Evolutionary conservation across 108 stramenopile genomes (phyloP), one percentile per base, ranked within the genome.

Genomic region (Fragilariopsis cylindrus): DNA sequence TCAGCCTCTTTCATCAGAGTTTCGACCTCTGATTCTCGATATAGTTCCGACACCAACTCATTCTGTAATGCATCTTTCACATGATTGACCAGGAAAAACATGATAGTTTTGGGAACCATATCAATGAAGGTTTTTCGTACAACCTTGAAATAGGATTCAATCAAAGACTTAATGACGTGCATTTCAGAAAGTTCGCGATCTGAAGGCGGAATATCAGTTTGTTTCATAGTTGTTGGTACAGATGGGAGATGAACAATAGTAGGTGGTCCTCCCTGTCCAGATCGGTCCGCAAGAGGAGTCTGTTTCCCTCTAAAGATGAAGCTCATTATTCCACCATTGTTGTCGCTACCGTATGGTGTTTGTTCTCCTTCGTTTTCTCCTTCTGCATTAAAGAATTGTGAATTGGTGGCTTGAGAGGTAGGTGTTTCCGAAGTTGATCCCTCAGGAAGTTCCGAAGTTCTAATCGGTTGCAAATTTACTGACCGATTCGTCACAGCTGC

Each of bases 51-150:
- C 5, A 99, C 98, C 48, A 99, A 85, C 82, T 98, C 96, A 76
- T 98, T 97, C 75, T 97, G 98, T 68, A 99, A 74, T 42, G 89
- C 91, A 70, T 96, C 97, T 71, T 91, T 89, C 65, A 93, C 94
- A 56, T 98, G 93, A 73, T 98, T 98, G 41, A 99, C 98, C 41
- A 99, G 79, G 72, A 98, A 98, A 83, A 91, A 96, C 99, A 99
- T 99, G 85, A 99, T 94, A 4, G 97, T 98, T 81, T 99, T 98
- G 18, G 98, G 98, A 30, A 98, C 98, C 88, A 98, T 82, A 69
- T 98, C 98, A 81, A 95, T 92, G 75, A 97, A 97, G 68, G 91
- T 98, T 85, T 98, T 99, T 45, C 97, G 85, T 1, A 98, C 97
- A 53, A 99, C 96, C 72, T 83, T 86, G 73, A 99, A 98, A 85